Evolutionary conservation across 306 rosid genomes (phyloP).

Genomic region (Sesbania bispinosa): DNA sequence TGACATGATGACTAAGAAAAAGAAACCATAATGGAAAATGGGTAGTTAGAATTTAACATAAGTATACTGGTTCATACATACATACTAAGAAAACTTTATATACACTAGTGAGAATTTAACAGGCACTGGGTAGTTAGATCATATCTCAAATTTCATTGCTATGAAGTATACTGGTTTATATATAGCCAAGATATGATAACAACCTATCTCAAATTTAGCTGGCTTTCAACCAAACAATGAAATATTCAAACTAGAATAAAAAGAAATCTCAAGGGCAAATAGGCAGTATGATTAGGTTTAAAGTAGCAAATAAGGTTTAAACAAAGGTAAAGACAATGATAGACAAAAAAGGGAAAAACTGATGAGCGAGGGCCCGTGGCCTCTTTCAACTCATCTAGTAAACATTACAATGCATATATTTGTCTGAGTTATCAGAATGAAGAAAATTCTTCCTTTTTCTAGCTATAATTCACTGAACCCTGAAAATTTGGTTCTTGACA

Average conservation of each 20-base stretch:
- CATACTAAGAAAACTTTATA: no score
- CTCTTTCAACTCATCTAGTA: conserved; percentile 60
- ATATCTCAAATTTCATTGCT: no score
- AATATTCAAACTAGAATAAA: not conserved
- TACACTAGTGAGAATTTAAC: no score
- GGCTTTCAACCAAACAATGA: not conserved
- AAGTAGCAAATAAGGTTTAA: conserved; percentile 18
- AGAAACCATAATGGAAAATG: no score
- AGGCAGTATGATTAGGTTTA: conserved; percentile 11
- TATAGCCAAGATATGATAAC: no score
- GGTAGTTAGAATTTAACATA: no score
- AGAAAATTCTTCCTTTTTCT: conserved; percentile 18
- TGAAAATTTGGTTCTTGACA: conserved; percentile 31
- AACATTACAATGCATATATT: conserved; percentile 33
- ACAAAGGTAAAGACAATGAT: no score
- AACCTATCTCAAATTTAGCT: no score
- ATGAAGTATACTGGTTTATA: no score
- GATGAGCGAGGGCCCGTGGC: conserved; percentile 58
- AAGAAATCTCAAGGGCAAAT: not conserved
- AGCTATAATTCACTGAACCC: conserved; percentile 33
- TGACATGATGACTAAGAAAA: no score
- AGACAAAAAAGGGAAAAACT: conserved; percentile 15
- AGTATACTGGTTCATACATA: no score
- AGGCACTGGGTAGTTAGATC: no score
- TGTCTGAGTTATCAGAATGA: conserved; percentile 4